A percentile compares a stretch with the other conserved stretches of the same genome.
Conservation (phyloP, 345 rosid genomes). For the Sisymbrium irio region DNA sequence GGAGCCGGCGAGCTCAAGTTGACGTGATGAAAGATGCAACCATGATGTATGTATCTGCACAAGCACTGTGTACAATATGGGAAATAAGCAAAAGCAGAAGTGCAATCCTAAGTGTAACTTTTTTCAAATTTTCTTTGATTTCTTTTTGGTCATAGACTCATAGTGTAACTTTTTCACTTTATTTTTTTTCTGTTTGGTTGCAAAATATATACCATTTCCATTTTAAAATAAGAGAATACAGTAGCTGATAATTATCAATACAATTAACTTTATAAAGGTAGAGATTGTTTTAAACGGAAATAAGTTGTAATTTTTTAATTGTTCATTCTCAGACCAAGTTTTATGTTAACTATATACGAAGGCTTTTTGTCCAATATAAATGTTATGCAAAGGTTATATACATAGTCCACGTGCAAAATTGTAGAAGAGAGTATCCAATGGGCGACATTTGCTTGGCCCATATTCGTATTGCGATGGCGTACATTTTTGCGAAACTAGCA, state of each 20-base stretch:
- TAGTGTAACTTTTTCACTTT: not conserved
- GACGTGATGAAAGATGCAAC: constrained; percentile 38
- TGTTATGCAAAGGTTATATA: too few species aligned
- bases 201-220: not conserved
- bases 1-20: constrained; percentile 62
- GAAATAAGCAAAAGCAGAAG: constrained; percentile 17
- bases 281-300: not conserved
- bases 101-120: not conserved
- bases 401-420: too few species aligned
- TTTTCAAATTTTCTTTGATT: not conserved
- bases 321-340: not conserved
- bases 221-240: too few species aligned
- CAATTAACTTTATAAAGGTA: too few species aligned
- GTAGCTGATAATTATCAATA: not conserved
- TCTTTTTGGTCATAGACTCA: not conserved
- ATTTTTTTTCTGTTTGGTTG: not conserved
- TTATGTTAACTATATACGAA: not conserved
- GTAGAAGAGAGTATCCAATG: too few species aligned
- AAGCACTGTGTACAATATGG: constrained; percentile 14
- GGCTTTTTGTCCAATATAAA: not conserved
- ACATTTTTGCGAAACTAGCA: too few species aligned
- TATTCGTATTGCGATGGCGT: too few species aligned
- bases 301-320: not conserved
- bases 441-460: too few species aligned
- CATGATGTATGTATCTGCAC: constrained; percentile 4